phyloP scores from a whole-genome alignment of 352 stramenopile species.

The Pythium coloratum region DNA sequence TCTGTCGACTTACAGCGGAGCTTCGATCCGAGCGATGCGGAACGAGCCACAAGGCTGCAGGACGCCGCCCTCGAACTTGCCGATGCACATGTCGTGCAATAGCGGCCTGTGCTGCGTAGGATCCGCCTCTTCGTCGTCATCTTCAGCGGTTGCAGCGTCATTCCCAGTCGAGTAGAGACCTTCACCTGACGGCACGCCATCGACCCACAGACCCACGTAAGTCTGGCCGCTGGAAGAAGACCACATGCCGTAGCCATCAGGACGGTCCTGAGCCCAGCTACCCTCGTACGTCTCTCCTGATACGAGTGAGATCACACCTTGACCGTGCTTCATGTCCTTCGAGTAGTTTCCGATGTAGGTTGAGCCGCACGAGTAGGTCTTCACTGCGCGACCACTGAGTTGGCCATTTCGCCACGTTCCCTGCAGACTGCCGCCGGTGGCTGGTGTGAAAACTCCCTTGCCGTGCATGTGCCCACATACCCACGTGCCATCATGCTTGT shows the following conservation, averaged over 20 bases:
- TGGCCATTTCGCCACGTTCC: conserved; percentile 49
- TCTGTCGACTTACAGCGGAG: conserved; percentile 18
- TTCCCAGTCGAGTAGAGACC: conserved; percentile 50
- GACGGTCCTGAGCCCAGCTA: conserved; percentile 47
- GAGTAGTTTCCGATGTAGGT: conserved; percentile 59
- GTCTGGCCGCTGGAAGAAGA: conserved; percentile 38
- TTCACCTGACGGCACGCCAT: conserved; percentile 50
- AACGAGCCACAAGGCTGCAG: conserved; percentile 47
- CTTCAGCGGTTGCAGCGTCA: conserved; percentile 22
- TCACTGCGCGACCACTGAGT: conserved; percentile 45
- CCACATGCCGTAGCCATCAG: conserved; percentile 72
- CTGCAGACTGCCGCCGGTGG: conserved; percentile 37
- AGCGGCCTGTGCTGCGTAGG: conserved; percentile 3
- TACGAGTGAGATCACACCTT: conserved; percentile 56
- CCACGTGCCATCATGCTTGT: conserved; percentile 67
- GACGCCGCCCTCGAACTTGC: conserved; percentile 47
- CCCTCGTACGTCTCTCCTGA: conserved; percentile 72
- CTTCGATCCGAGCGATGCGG: conserved; percentile 38
- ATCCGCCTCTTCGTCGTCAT: conserved; percentile 30
- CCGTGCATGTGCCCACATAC: conserved; percentile 60
- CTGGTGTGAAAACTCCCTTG: conserved; percentile 48
- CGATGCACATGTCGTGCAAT: conserved; percentile 22
- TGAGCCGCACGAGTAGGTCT: conserved; percentile 57
- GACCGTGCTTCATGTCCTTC: conserved; percentile 42
- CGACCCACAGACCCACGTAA: conserved; percentile 59